Percentiles rank a stretch among this genome's conserved stretches.
phyloP scores from a whole-genome alignment of 2,329 filamentous ascomycete genomes.

The Verticillium nonalfalfae region DNA sequence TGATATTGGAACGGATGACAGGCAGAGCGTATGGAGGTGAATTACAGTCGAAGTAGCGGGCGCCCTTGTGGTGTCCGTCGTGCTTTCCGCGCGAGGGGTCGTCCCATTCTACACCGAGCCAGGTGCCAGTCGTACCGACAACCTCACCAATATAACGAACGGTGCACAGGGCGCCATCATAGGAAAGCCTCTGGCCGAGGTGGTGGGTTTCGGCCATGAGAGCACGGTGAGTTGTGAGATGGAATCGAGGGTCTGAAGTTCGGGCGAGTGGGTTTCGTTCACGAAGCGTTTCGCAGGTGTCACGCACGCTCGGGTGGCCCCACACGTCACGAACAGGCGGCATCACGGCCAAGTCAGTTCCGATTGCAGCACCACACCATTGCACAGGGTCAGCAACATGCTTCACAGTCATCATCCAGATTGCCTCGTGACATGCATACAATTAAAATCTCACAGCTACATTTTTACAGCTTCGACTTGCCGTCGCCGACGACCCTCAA shows the following conservation, averaged over 20 bases:
- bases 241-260: not conserved
- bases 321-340: not conserved
- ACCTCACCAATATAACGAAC: constrained; percentile 78
- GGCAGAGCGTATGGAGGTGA: not conserved
- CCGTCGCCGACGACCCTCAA: constrained; percentile 55
- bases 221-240: not conserved
- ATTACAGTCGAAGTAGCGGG: constrained; percentile 78
- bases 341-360: not conserved
- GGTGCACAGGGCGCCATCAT: constrained; percentile 66
- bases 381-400: not conserved
- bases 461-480: constrained; percentile 57
- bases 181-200: constrained; percentile 73
- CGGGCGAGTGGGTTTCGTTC: not conserved
- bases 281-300: not conserved
- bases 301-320: not conserved
- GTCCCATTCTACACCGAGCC: constrained; percentile 98
- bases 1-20: not conserved
- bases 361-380: not conserved
- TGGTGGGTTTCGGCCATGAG: constrained; percentile 33
- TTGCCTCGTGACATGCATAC: not conserved
- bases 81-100: constrained; percentile 83
- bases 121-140: constrained; percentile 67
- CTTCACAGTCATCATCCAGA: not conserved
- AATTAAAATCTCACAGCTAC: not conserved
- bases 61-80: constrained; percentile 73